Evolutionary conservation across 2,329 filamentous ascomycete genomes (phyloP).

Genomic region (Fusarium palustre): DNA sequence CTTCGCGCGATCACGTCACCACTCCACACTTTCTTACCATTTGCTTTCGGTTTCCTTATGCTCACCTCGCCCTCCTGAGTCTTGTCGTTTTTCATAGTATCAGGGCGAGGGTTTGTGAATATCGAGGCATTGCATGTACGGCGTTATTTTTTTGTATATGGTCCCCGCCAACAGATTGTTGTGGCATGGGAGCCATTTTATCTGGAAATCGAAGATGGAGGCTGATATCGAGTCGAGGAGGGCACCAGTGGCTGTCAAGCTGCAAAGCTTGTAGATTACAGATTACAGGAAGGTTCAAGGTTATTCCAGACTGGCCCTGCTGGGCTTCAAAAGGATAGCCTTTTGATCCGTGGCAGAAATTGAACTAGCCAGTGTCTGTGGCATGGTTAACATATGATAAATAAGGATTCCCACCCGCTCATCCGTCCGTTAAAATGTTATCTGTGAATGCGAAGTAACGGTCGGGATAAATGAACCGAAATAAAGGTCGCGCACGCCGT

Average conservation of each 20-base stretch:
- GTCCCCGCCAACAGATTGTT: slow-evolving; percentile 21
- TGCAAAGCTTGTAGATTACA: background rate
- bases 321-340: slow-evolving; percentile 34
- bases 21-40: slow-evolving; percentile 51
- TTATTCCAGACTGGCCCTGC: background rate
- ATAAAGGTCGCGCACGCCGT: background rate
- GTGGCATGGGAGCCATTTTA: slow-evolving; percentile 22
- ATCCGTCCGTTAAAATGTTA: background rate
- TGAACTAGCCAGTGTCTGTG: slow-evolving; percentile 9
- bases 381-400: slow-evolving; percentile 6
- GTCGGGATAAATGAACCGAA: background rate
- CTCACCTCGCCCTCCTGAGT: slow-evolving; percentile 29
- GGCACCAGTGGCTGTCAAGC: background rate
- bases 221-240: background rate
- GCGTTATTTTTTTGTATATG: slow-evolving; percentile 49
- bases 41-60: slow-evolving; percentile 24
- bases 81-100: slow-evolving; percentile 32
- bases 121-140: slow-evolving; percentile 45
- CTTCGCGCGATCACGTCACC: slow-evolving; percentile 52
- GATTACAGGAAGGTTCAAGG: slow-evolving; percentile 17
- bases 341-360: slow-evolving; percentile 27
- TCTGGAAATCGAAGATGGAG: slow-evolving; percentile 23
- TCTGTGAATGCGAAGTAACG: background rate
- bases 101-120: slow-evolving; percentile 34
- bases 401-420: slow-evolving; percentile 6